phyloP scores from a whole-genome alignment of 768 basidiomycete species.

The Russula lepida region DNA sequence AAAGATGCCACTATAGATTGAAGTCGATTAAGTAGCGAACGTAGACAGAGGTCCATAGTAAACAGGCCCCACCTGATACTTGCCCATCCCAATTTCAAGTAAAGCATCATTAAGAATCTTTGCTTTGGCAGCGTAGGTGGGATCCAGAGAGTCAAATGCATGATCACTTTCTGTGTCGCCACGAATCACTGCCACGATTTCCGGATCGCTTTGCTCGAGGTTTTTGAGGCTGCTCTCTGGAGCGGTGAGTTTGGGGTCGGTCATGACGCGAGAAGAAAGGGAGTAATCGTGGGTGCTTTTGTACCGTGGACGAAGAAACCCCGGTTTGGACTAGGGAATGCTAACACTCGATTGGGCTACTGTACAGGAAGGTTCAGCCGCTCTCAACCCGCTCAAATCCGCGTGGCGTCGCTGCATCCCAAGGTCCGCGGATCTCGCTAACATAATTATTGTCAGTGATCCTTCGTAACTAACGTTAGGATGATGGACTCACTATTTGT shows the following conservation, averaged over 20 bases:
- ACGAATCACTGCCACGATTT: neutral
- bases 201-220: neutral
- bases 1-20: constrained; percentile 44
- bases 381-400: neutral
- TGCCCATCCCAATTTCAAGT: constrained; percentile 50
- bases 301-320: neutral
- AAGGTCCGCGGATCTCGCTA: constrained; percentile 83
- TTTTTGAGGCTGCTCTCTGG: neutral
- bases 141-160: constrained; percentile 27
- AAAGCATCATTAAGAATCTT: constrained; percentile 38
- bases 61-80: constrained; percentile 37
- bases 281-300: neutral
- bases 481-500: constrained; percentile 55
- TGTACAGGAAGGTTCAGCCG: neutral
- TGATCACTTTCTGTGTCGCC: constrained; percentile 7
- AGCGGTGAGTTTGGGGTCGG: neutral
- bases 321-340: neutral
- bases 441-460: constrained; percentile 8
- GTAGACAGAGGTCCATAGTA: neutral
- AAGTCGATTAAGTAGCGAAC: neutral
- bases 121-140: constrained; percentile 43
- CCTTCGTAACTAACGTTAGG: neutral
- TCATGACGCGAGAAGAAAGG: neutral
- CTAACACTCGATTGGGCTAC: neutral
- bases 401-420: constrained; percentile 76